These are phyloP conservation scores for Thielaviopsis euricoi DNA, from an alignment of 2,329 filamentous ascomycete genomes.

Conservation along the genomic window DNA sequence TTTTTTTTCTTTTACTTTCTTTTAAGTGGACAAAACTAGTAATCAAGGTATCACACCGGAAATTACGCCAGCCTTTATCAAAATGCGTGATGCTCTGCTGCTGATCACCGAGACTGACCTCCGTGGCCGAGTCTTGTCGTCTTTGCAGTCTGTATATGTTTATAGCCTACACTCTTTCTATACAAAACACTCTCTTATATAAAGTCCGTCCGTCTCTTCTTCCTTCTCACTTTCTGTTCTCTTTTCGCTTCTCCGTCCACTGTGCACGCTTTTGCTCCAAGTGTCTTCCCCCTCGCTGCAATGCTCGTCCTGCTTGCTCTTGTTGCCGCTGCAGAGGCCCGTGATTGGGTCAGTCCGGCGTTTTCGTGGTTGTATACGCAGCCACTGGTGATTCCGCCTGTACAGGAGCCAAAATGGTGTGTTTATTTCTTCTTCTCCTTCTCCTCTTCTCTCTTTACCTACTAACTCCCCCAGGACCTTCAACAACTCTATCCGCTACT, in stretches of 20 bases:
- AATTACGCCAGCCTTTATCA: neutral
- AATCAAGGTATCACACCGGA: neutral
- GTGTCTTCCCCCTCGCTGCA: neutral
- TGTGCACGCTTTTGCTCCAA: neutral
- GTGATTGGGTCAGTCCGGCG: conserved; percentile 12
- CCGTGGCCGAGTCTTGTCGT: neutral
- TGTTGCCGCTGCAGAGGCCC: conserved; percentile 2
- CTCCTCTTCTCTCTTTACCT: neutral
- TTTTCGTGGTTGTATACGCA: conserved; percentile 11
- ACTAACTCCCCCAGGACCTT: conserved; percentile 16
- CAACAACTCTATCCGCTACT: conserved; percentile 23
- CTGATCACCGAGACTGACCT: neutral
- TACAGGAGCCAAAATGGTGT: conserved; percentile 25
- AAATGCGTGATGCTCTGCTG: neutral
- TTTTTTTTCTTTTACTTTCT: no score
- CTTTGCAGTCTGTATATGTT: neutral
- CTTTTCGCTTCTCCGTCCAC: neutral
- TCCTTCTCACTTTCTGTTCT: neutral
- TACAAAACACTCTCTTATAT: no score
- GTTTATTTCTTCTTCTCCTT: conserved; percentile 1
- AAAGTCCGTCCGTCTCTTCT: neutral
- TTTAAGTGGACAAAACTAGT: no score
- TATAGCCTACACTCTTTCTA: no score
- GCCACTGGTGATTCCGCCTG: conserved; percentile 27
- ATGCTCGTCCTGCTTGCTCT: conserved; percentile 3